Percentiles rank a stretch among this genome's conserved stretches.
Evolutionary conservation across 1,139 yeast genomes (phyloP).

Genomic region (Torulaspora globosa): DNA sequence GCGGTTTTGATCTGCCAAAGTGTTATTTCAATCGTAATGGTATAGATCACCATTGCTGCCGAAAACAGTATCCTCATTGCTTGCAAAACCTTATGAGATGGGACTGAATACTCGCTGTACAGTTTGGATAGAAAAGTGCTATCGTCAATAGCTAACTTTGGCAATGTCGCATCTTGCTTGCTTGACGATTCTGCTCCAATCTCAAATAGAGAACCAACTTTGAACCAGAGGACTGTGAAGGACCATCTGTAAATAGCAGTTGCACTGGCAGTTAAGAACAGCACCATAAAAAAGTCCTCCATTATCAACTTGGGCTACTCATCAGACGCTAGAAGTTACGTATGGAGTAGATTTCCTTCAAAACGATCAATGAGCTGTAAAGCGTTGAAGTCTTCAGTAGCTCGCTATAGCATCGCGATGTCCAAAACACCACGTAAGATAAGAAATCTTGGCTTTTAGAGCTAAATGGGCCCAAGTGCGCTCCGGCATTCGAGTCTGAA

Average conservation of each 20-base stretch:
- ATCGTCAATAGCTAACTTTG: conserved; percentile 11
- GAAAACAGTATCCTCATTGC: conserved; percentile 29
- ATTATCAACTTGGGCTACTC: conserved; percentile 1
- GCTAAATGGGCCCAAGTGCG: not conserved
- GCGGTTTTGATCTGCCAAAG: conserved; percentile 34
- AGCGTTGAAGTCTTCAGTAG: not conserved
- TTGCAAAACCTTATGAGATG: conserved; percentile 24
- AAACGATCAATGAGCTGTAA: not conserved
- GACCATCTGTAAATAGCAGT: conserved; percentile 12
- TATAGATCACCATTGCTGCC: conserved; percentile 29
- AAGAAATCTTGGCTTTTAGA: not conserved
- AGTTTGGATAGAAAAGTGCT: conserved; percentile 28
- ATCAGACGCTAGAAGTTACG: not conserved
- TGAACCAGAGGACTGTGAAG: conserved; percentile 14
- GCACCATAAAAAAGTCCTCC: conserved; percentile 13
- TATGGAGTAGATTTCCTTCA: not conserved
- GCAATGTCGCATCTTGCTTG: conserved; percentile 2
- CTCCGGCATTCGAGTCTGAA: not conserved
- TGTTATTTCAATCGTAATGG: conserved; percentile 32
- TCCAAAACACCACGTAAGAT: not conserved
- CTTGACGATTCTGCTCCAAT: conserved; percentile 6
- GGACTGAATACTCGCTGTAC: conserved; percentile 32
- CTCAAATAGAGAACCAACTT: conserved; percentile 14
- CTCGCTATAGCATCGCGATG: conserved; percentile 2
- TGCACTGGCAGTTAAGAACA: conserved; percentile 7